Percentiles rank a stretch among this genome's conserved stretches.
Conservation (phyloP, 176 grass and related monocot species). For the Otatea glauca region DNA sequence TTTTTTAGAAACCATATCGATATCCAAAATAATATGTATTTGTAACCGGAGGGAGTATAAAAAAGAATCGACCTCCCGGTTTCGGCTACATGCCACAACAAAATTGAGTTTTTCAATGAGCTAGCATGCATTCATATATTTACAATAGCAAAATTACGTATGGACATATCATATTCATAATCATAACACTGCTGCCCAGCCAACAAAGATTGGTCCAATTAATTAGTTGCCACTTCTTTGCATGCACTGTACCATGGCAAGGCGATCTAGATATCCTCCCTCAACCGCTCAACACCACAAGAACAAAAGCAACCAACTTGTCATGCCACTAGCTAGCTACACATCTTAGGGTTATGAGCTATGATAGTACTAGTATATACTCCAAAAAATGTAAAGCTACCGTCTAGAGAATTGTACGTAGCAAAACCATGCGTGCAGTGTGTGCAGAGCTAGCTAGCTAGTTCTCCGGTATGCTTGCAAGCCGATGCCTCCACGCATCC, state of each 20-base stretch:
- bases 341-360: background rate
- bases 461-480: conserved; percentile 50
- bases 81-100: background rate
- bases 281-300: background rate
- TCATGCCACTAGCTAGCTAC: background rate
- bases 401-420: background rate
- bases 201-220: background rate
- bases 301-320: background rate
- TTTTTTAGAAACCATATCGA: no score
- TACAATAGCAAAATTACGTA: background rate
- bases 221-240: background rate
- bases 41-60: no score
- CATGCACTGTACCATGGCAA: background rate
- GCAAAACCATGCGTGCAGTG: background rate
- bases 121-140: background rate
- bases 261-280: background rate
- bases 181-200: background rate
- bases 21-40: no score
- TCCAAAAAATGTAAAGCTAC: conserved; percentile 7
- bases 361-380: background rate
- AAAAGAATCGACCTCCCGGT: no score
- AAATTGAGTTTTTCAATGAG: background rate
- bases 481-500: conserved; percentile 46
- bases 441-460: background rate
- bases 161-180: background rate